These are phyloP conservation scores for Trichosanthes cucumerina DNA, from an alignment of 306 rosid species.

Conservation along the genomic window DNA sequence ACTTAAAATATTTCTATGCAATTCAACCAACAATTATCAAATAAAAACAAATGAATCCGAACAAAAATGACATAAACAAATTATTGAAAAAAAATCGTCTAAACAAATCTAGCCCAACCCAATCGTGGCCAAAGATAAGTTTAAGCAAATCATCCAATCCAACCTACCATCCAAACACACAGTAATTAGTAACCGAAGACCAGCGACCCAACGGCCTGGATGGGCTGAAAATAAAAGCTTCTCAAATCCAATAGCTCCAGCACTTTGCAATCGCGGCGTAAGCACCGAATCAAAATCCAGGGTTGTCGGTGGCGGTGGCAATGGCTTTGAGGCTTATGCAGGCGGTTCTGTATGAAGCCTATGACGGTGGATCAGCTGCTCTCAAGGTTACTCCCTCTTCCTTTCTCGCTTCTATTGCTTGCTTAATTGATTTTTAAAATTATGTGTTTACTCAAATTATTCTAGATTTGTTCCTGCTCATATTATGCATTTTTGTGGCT, in stretches of 20 bases:
- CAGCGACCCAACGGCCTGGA: too few relatives aligned
- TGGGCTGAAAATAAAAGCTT: neutral
- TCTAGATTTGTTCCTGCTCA: neutral
- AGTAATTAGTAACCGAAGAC: too few relatives aligned
- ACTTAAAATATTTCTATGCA: too few relatives aligned
- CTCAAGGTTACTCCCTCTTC: conserved; percentile 32
- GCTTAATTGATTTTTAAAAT: neutral
- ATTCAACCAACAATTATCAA: too few relatives aligned
- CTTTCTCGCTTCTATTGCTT: neutral
- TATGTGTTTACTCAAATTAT: neutral
- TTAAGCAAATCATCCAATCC: too few relatives aligned
- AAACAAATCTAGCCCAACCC: too few relatives aligned
- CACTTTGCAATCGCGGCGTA: neutral
- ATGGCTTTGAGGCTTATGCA: conserved; percentile 47
- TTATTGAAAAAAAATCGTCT: too few relatives aligned
- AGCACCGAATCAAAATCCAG: neutral
- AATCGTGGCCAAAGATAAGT: too few relatives aligned
- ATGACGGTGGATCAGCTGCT: conserved; percentile 55
- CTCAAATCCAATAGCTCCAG: neutral
- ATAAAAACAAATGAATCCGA: too few relatives aligned
- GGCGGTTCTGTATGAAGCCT: conserved; percentile 48
- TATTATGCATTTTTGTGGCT: neutral
- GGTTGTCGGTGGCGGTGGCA: conserved; percentile 1
- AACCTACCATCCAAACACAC: too few relatives aligned
- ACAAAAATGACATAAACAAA: too few relatives aligned